Percentiles rank a stretch among this genome's conserved stretches.
phyloP scores from a whole-genome alignment of 768 basidiomycete genomes.

The Suillus bovinus region DNA sequence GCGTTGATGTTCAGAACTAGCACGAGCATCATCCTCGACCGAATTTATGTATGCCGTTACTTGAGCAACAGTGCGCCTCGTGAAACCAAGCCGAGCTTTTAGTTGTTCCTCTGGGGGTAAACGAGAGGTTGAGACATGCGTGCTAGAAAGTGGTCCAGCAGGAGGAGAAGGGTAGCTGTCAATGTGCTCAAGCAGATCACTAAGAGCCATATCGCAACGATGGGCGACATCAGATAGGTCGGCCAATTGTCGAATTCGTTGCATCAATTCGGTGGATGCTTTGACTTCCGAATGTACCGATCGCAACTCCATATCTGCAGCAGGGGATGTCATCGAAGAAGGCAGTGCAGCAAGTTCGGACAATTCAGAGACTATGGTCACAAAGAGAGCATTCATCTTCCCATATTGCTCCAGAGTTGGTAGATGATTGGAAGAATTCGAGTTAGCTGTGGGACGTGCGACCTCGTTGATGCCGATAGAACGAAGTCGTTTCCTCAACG shows the following conservation, averaged over 20 bases:
- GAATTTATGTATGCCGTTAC: conserved; percentile 43
- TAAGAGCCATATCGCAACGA: conserved; percentile 72
- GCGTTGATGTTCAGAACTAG: conserved; percentile 58
- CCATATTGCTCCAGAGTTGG: conserved; percentile 51
- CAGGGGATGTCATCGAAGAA: conserved; percentile 36
- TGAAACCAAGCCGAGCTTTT: conserved; percentile 61
- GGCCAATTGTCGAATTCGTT: conserved; percentile 54
- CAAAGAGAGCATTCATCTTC: conserved; percentile 49
- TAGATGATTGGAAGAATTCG: conserved; percentile 41
- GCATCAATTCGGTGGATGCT: conserved; percentile 47
- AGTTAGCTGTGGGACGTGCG: conserved; percentile 41
- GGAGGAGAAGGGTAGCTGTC: conserved; percentile 78
- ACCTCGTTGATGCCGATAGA: conserved; percentile 60
- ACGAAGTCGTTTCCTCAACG: conserved; percentile 59
- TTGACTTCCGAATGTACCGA: conserved; percentile 63
- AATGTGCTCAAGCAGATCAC: conserved; percentile 82
- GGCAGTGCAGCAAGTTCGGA: conserved; percentile 52
- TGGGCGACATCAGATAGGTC: conserved; percentile 50
- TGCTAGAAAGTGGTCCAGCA: conserved; percentile 49
- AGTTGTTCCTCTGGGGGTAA: conserved; percentile 69
- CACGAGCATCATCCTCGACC: conserved; percentile 61
- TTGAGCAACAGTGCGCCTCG: conserved; percentile 48
- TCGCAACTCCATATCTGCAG: conserved; percentile 57
- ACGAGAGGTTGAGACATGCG: conserved; percentile 41
- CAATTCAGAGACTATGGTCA: conserved; percentile 45